These are phyloP conservation scores for Penicillium paxilli DNA, from an alignment of 495 filamentous ascomycete species.

Conservation along the genomic window DNA sequence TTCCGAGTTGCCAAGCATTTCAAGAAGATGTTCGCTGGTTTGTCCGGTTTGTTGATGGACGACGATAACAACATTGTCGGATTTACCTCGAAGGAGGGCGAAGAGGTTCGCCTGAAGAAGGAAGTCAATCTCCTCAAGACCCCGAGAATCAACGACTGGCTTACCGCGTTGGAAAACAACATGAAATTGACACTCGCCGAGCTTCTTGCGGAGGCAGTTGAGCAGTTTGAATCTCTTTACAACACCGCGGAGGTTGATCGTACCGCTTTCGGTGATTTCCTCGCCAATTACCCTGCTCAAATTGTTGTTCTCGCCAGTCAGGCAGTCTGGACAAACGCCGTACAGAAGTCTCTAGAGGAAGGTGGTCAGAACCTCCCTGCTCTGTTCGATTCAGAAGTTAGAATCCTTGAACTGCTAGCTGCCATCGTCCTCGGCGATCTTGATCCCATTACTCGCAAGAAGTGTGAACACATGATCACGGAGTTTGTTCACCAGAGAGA, in stretches of 20 bases:
- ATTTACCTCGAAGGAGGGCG: slow-evolving; percentile 94
- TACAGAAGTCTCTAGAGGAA: slow-evolving; percentile 70
- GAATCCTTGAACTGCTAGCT: slow-evolving; percentile 79
- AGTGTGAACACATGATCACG: slow-evolving; percentile 98
- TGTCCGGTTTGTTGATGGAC: slow-evolving; percentile 87
- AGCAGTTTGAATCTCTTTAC: slow-evolving; percentile 70
- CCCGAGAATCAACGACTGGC: slow-evolving; percentile 97
- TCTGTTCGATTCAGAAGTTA: slow-evolving; percentile 74
- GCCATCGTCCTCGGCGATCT: slow-evolving; percentile 88
- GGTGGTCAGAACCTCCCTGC: slow-evolving; percentile 65
- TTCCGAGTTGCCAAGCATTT: slow-evolving; percentile 95
- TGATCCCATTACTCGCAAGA: slow-evolving; percentile 83
- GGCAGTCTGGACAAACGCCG: slow-evolving; percentile 84
- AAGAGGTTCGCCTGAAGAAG: slow-evolving; percentile 82
- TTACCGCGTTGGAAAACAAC: slow-evolving; percentile 81
- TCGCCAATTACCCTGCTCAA: slow-evolving; percentile 82
- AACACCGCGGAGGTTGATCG: slow-evolving; percentile 62
- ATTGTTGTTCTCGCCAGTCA: slow-evolving; percentile 96
- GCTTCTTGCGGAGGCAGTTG: slow-evolving; percentile 79
- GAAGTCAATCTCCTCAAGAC: slow-evolving; percentile 90
- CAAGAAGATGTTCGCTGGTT: slow-evolving; percentile 99
- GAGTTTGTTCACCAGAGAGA: slow-evolving; percentile 98
- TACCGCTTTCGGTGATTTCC: slow-evolving; percentile 69
- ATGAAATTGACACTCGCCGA: slow-evolving; percentile 96
- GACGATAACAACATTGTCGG: slow-evolving; percentile 86